Conservation (phyloP, 331 rosid genomes). For the Prunus yedoensis region DNA sequence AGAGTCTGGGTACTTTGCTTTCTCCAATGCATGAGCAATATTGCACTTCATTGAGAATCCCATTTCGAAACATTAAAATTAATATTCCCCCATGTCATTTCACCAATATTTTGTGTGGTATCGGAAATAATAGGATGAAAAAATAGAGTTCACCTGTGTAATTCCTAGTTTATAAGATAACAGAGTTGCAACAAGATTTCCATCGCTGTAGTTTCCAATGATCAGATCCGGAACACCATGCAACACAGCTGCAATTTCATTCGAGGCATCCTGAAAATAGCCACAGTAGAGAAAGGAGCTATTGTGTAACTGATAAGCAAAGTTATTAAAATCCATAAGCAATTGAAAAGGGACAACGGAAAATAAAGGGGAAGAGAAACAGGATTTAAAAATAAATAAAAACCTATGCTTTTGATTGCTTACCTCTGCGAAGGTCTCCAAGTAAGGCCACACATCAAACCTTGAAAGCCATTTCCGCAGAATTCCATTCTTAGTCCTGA, state of each 20-base stretch:
- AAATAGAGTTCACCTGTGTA: conserved; percentile 36
- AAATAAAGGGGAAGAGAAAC: too few species aligned
- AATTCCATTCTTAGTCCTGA: conserved; percentile 25
- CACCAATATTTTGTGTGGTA: not conserved
- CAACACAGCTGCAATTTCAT: conserved; percentile 58
- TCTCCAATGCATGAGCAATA: conserved; percentile 50
- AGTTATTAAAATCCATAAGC: not conserved
- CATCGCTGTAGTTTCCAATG: conserved; percentile 67
- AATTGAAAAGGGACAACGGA: too few species aligned
- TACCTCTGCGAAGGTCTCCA: conserved; percentile 49
- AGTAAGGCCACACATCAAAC: conserved; percentile 45
- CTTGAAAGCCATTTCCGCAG: conserved; percentile 34
- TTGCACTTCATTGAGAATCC: conserved; percentile 30
- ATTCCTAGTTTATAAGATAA: conserved; percentile 61
- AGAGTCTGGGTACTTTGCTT: conserved; percentile 46
- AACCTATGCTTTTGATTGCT: not conserved
- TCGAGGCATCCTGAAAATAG: conserved; percentile 43
- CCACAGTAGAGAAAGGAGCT: not conserved
- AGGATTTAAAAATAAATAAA: too few species aligned
- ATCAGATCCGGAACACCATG: conserved; percentile 66
- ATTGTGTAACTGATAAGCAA: not conserved
- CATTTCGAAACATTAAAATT: not conserved
- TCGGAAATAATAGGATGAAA: not conserved
- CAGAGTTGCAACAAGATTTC: conserved; percentile 69
- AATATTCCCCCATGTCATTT: not conserved